Base-by-base conservation (phyloP, 192 early-diverging fungal species). In the Entophlyctis luteolus region DNA sequence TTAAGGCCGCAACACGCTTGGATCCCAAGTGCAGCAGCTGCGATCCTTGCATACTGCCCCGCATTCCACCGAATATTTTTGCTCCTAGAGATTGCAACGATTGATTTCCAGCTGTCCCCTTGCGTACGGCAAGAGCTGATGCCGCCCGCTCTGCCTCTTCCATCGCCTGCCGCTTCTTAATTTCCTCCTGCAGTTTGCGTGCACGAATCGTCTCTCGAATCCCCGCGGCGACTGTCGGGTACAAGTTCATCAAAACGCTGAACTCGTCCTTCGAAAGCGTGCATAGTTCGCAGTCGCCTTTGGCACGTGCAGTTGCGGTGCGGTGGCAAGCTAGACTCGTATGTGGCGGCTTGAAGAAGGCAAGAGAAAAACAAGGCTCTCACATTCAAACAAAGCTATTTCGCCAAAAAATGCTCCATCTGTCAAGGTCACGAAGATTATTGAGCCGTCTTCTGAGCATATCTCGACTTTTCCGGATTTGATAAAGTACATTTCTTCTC, bases 401-500 rank as follows among this genome's bases (percentile, higher is more conserved):
- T 70, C 72, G 0, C 67, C 72, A 60, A 70, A 73, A 1, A 70
- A 73, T n/a, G 56, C 28, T 0, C 73, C 73, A 0, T 4, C 27
- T 2, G 49, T 31, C 25, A 74, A 54, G 8, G 59, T 74, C 0
- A 36, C 70, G 27, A 74, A 74, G 10, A 63, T 49, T 16, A 74
- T 57, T 2, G 29, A 22, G n/a, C 69, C 73, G n/a, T 57, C 48
- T 23, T 70, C 73, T 23, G 49, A 52, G 28, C 58, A 62, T 36
- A 74, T 74, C 1, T 72, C 59, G 33, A 74, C 73, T 38, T 55
- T 18, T 23, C 73, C 73, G 8, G 38, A 56, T 36, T 74, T 72
- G 31, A 74, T 67, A 35, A 74, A 74, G 33, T 55, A 74, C 73
- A 74, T 74, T 67, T 74, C 73, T 1, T 74, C 69, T 0, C 68